Percentiles rank a stretch among this genome's conserved stretches.
Evolutionary conservation across 2,329 filamentous ascomycete species (phyloP).

Genomic region (Pseudogymnoascus sp.): DNA sequence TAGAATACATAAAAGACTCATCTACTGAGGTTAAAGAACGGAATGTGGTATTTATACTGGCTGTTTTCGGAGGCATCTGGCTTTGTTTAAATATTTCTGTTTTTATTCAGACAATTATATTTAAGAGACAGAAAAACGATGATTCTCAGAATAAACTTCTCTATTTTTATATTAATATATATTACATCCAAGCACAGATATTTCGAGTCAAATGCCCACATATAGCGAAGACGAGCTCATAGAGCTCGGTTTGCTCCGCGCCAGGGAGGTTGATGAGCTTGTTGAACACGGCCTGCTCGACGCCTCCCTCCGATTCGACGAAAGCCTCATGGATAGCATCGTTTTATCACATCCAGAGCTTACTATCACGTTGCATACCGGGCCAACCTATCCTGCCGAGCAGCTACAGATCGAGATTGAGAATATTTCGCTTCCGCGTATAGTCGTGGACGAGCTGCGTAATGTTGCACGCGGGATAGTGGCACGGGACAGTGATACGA

Average conservation of each 20-base stretch:
- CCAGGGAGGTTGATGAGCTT: constrained; percentile 17
- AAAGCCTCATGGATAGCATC: constrained; percentile 10
- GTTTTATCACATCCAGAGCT: constrained; percentile 18
- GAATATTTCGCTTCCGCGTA: constrained; percentile 16
- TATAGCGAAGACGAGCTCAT: constrained; percentile 19
- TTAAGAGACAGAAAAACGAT: background rate
- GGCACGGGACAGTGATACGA: constrained; percentile 11
- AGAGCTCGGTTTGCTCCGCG: constrained; percentile 18
- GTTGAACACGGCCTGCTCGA: constrained; percentile 13
- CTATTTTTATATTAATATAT: no score
- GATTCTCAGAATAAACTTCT: no score
- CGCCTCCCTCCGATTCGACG: constrained; percentile 14
- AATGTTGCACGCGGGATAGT: constrained; percentile 15
- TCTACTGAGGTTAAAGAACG: background rate
- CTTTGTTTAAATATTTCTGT: background rate
- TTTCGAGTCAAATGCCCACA: background rate
- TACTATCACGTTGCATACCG: constrained; percentile 18
- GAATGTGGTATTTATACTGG: background rate
- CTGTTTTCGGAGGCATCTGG: background rate
- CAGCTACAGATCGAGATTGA: constrained; percentile 18
- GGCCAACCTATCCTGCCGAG: constrained; percentile 17
- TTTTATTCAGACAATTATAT: background rate
- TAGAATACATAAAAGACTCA: background rate
- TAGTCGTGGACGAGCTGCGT: constrained; percentile 16
- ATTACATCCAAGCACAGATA: background rate